phyloP scores from a whole-genome alignment of 2,329 filamentous ascomycete species.

The Diatrype stigma region DNA sequence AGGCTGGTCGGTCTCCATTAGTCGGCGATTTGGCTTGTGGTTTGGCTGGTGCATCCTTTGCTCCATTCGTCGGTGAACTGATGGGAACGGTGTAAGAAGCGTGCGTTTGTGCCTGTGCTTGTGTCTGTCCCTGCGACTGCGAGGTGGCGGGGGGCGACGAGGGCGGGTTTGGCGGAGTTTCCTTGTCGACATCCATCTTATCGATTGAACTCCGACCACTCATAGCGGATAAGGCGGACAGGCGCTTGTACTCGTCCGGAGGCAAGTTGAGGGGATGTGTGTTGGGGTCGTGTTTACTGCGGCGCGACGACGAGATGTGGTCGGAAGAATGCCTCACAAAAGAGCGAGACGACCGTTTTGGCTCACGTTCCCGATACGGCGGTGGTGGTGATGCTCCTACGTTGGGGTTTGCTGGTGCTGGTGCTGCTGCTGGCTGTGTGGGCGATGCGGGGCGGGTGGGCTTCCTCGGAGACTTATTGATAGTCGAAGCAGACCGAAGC shows the following conservation, averaged over 20 bases:
- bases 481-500: background rate
- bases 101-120: constrained; percentile 38
- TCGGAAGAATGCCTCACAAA: constrained; percentile 47
- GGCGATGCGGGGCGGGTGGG: constrained; percentile 24
- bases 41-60: constrained; percentile 37
- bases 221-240: constrained; percentile 63
- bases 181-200: constrained; percentile 71
- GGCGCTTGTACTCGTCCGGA: constrained; percentile 78
- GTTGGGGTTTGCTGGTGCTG: too few species aligned
- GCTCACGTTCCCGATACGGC: constrained; percentile 7
- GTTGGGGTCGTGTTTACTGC: constrained; percentile 59
- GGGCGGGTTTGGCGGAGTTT: constrained; percentile 47
- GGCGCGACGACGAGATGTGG: constrained; percentile 40
- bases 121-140: constrained; percentile 27
- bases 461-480: constrained; percentile 1
- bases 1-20: constrained; percentile 34
- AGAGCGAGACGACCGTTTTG: constrained; percentile 40
- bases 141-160: constrained; percentile 52
- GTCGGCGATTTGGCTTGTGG: constrained; percentile 8
- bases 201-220: constrained; percentile 50
- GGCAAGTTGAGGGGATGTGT: constrained; percentile 87
- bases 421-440: constrained; percentile 20
- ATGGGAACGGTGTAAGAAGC: constrained; percentile 49
- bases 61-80: constrained; percentile 37
- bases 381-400: too few species aligned